Base-by-base conservation (phyloP, 2,329 filamentous ascomycete species). In the Fusarium sp. region DNA sequence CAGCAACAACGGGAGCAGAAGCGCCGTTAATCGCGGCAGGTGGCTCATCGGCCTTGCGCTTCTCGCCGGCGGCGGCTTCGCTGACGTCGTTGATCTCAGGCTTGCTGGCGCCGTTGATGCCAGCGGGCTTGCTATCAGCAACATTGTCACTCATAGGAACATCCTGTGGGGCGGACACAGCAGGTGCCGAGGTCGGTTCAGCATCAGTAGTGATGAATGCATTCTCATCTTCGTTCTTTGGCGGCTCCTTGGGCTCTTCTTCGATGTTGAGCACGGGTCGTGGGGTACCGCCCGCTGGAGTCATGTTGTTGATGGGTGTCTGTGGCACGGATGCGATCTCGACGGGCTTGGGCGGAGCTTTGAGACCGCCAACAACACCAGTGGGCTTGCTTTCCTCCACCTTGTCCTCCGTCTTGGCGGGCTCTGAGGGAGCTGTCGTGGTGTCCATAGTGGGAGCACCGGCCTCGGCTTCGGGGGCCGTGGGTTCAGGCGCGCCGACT, bases 31-130 rank as follows among this genome's bases (percentile, higher is more conserved):
- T 67, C 21, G 64, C 59, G 63, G 74, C 16, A 26, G 73, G 71
- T 41, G 74, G 72, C 9, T 78, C 76, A 2, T 77, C 77, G 15
- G 82, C 78, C 73, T 84, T 85, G 70, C 83, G 79, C 73, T 82
- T 82, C 46, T 77, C 77, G 33, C 76, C 75, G 2, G 67, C 70
- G 8, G 61, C 53, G 13, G 58, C 70, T 20, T 75, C 65, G 24
- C 31, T 39, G 16, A 59, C 39, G 24, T 69, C 71, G 57, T 68
- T 74, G 52, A 62, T 47, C 18, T 60, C 54, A 6, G 60, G 21
- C 56, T 75, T 67, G 58, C 29, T 47, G 8, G 57, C 35, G 52
- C 69, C 74, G 58, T 74, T 76, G 52, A 66, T 47, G 16, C 49
- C 65, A 15, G 55, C 56, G 29, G 57, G 33, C 37, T 58, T 53